Conservation (phyloP, 371 early-diverging fungal genomes). For the Mortierella sp. region DNA sequence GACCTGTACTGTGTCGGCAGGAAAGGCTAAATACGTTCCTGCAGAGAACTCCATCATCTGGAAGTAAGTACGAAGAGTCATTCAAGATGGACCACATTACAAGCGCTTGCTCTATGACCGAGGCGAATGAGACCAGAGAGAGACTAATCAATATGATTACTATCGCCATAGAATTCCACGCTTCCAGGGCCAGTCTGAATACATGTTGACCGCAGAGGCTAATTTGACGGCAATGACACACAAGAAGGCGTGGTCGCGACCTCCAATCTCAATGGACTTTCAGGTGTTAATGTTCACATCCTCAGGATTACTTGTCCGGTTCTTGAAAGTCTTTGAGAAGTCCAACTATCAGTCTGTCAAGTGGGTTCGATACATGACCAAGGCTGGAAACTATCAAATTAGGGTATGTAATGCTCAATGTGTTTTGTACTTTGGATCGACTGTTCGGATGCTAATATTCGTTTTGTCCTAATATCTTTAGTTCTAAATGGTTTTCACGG, state of each 20-base stretch:
- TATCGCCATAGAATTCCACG: conserved; percentile 70
- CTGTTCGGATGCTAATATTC: too few species aligned
- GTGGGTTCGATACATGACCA: conserved; percentile 95
- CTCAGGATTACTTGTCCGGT: conserved; percentile 87
- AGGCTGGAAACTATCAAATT: conserved; percentile 90
- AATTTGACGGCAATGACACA: conserved; percentile 78
- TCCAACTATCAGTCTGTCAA: conserved; percentile 89
- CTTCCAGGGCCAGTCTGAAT: conserved; percentile 88
- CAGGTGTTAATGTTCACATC: conserved; percentile 92
- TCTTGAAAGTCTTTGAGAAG: conserved; percentile 92
- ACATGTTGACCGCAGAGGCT: conserved; percentile 76
- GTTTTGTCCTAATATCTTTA: background rate
- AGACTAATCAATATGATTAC: too few species aligned
- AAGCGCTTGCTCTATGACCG: too few species aligned
- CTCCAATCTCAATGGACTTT: conserved; percentile 92
- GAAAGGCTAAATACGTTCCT: conserved; percentile 90
- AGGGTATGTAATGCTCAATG: conserved; percentile 68
- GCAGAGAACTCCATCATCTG: conserved; percentile 87
- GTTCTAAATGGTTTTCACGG: background rate
- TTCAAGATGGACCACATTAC: too few species aligned
- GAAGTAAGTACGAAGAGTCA: conserved; percentile 72
- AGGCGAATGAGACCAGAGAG: background rate
- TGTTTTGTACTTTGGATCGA: background rate
- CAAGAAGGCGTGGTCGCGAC: conserved; percentile 88
- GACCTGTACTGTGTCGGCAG: conserved; percentile 73